Evolutionary conservation across 257 asterid genomes (phyloP).

Genomic region (Ligustrum vulgare): DNA sequence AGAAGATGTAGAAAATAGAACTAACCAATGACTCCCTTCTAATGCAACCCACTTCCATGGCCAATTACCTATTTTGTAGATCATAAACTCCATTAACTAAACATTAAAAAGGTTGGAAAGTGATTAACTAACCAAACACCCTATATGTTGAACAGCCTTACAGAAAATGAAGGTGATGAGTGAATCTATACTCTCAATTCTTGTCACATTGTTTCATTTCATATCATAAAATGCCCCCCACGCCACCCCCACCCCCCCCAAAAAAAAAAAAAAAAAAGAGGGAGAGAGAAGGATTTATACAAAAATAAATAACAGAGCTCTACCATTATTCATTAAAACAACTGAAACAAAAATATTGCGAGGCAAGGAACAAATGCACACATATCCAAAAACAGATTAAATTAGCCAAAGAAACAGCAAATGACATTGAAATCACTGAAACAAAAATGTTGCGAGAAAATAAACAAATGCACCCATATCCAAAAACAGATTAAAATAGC

Average conservation of each 20-base stretch:
- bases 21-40: neutral
- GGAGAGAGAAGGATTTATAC: too few species aligned
- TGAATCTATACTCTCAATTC: neutral
- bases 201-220: neutral
- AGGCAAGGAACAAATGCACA: too few species aligned
- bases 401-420: too few species aligned
- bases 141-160: neutral
- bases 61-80: neutral
- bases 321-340: too few species aligned
- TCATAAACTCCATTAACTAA: neutral
- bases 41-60: neutral
- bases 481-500: neutral
- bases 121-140: neutral
- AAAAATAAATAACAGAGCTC: neutral
- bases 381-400: too few species aligned
- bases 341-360: too few species aligned
- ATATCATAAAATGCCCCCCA: too few species aligned
- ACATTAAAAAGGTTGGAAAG: neutral
- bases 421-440: neutral
- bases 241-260: too few species aligned
- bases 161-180: neutral
- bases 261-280: too few species aligned
- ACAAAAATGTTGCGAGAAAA: neutral
- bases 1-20: neutral
- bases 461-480: neutral